Evolutionary conservation across 1,139 yeast genomes (phyloP), one percentile per base, ranked within the genome.

Genomic region (Suhomyces bokatorum): DNA sequence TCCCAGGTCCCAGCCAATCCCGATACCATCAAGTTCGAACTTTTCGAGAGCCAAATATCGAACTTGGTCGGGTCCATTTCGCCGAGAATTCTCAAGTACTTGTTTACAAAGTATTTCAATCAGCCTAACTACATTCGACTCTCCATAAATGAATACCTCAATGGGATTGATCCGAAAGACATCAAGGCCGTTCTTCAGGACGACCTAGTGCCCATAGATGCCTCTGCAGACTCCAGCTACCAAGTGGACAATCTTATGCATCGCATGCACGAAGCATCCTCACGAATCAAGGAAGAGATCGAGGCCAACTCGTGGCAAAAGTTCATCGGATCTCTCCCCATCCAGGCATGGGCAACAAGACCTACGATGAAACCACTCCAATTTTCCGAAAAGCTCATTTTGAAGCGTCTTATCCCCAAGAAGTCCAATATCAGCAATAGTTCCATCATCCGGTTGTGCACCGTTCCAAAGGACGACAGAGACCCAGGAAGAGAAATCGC

Each of bases 281-380:
- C 52, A 15, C 41, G 48, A 8, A 40, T 47, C n/a, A 48, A 48
- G 20, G 48, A 52, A n/a, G 61, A 54, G 22, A 39, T 50, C 4
- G 52, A 48, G 16, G 42, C 44, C 16, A 42, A 35, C 24, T 40
- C 48, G 32, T 66, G 73, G 72, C 53, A 52, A 27, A 56, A 65
- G 34, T 85, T 73, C 55, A 70, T 89, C 20, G 97, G 97, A 0
- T 75, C 89, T 1, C 56, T 88, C 24, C 84, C 83, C 49, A 80
- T 86, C 0, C 83, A 81, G 43, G 91, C 89, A 2, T 85, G 91
- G 87, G 90, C 95, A 9, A 88, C 96, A 0, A 68, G 96, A 40
- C 88, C 95, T 0, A 85, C 87, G 0, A 55, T 73, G 34, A 69
- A 68, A 37, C 76, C 83, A 0, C 64, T 84, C 6, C 59, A 71